Base-by-base conservation (phyloP, 768 basidiomycete species). In the Mycena galericulata region DNA sequence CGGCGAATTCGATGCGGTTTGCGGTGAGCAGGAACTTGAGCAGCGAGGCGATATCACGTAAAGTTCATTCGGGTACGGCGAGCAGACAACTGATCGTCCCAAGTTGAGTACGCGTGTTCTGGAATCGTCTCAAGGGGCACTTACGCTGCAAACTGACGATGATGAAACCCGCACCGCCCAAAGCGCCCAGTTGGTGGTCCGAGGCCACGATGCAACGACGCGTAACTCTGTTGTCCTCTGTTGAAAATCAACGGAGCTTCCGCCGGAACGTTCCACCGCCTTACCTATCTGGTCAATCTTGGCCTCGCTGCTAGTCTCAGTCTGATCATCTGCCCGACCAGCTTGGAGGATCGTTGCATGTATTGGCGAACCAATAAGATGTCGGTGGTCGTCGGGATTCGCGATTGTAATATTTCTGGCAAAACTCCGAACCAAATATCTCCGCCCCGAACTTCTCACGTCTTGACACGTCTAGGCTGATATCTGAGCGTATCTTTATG, bases 141-240 rank as follows among this genome's bases (percentile, higher is more conserved):
- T 59, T 50, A 69, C 68, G 51, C 57, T 63, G 29, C 49, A 47
- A 60, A 50, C 56, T 27, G 46, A 32, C 53, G 54, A 61, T 14
- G 53, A 56, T 53, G 26, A 15, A 38, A 47, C 49, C 61, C 34
- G 49, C 46, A 57, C 61, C 60, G 60, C 54, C 61, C 32, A 50
- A 53, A 63, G 61, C 62, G 62, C 62, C 22, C 61, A 49, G 49
- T n/a, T 63, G 56, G 67, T 34, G 47, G 67, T 68, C 67, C 61
- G 55, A 60, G 58, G 68, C 62, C 68, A 69, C 68, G 68, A 69
- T 69, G 68, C 62, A 69, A 46, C 40, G 68, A 69, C 68, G 68
- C 68, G 68, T 69, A 69, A 64, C 62, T 60, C 17, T 64, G 62
- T 64, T 69, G 68, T 46, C 41, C 12, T 41, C 60, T 69, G 62